Conservation (phyloP, 202 grass and related monocot species). For the Saccharum hybrid region DNA sequence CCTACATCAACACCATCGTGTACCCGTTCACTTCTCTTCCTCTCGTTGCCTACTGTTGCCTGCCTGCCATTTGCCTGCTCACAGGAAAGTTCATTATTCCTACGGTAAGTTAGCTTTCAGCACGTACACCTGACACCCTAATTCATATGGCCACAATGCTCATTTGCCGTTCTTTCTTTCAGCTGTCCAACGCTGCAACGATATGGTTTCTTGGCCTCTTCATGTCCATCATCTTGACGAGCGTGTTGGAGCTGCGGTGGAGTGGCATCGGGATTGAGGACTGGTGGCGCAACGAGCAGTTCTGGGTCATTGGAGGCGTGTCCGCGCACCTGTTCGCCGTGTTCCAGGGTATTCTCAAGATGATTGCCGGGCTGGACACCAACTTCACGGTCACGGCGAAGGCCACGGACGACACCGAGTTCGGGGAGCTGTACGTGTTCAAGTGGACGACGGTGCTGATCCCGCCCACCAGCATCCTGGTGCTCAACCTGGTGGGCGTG, state of each 20-base stretch:
- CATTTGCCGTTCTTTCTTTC: slow-evolving; percentile 21
- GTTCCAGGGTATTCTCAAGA: slow-evolving; percentile 97
- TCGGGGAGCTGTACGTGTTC: slow-evolving; percentile 87
- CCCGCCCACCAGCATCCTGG: slow-evolving; percentile 83
- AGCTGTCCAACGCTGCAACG: slow-evolving; percentile 88
- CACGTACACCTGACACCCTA: background rate
- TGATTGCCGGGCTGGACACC: slow-evolving; percentile 88
- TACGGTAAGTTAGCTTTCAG: slow-evolving; percentile 52
- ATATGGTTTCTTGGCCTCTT: slow-evolving; percentile 94
- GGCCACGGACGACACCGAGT: slow-evolving; percentile 71
- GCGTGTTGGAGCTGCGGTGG: slow-evolving; percentile 95
- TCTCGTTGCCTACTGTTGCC: slow-evolving; percentile 82
- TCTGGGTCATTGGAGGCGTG: slow-evolving; percentile 96
- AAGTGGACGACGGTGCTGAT: slow-evolving; percentile 99
- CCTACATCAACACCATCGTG: slow-evolving; percentile 98
- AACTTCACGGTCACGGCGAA: slow-evolving; percentile 97
- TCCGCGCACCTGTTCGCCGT: slow-evolving; percentile 96
- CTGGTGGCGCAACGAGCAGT: slow-evolving; percentile 99
- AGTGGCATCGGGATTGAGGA: slow-evolving; percentile 94
- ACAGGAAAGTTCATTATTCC: slow-evolving; percentile 97
- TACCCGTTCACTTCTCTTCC: slow-evolving; percentile 96
- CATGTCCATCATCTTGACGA: slow-evolving; percentile 93
- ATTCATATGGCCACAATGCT: background rate
- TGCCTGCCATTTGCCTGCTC: slow-evolving; percentile 92
- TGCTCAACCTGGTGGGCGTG: slow-evolving; percentile 92